A percentile compares a stretch with the other conserved stretches of the same genome.
Evolutionary conservation across 2,329 filamentous ascomycete genomes (phyloP).

Genomic region (Fusarium sororula): DNA sequence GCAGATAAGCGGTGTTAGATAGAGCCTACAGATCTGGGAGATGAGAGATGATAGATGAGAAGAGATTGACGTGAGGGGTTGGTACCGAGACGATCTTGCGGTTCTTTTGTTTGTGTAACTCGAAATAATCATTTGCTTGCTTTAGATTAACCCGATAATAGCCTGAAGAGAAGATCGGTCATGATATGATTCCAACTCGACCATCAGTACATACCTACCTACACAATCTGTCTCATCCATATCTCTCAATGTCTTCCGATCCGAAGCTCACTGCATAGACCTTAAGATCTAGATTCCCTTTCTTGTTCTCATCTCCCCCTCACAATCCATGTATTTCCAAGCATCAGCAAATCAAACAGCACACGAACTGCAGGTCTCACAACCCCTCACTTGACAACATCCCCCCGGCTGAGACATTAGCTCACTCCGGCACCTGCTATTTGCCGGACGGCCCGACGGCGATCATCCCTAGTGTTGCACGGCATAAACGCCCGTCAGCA

Average conservation of each 20-base stretch:
- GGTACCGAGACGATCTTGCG: background rate
- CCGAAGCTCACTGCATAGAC: background rate
- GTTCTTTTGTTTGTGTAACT: background rate
- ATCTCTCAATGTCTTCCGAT: background rate
- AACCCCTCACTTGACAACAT: conserved; percentile 20
- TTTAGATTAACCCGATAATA: background rate
- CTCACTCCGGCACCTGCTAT: background rate
- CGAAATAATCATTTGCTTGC: background rate
- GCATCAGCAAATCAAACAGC: background rate
- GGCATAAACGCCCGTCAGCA: conserved; percentile 21
- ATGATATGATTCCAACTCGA: background rate
- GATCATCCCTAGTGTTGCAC: background rate
- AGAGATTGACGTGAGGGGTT: background rate
- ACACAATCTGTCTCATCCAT: background rate
- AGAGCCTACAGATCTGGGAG: background rate
- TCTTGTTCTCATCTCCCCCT: background rate
- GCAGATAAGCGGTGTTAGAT: background rate
- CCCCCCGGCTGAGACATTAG: background rate
- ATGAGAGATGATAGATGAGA: background rate
- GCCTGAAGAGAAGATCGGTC: background rate
- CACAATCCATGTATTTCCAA: background rate
- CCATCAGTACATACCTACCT: background rate
- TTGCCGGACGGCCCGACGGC: background rate
- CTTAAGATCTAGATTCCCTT: background rate
- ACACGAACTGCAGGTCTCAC: conserved; percentile 5